phyloP scores from a whole-genome alignment of 2,329 filamentous ascomycete species.

The Trichoderma sp. region DNA sequence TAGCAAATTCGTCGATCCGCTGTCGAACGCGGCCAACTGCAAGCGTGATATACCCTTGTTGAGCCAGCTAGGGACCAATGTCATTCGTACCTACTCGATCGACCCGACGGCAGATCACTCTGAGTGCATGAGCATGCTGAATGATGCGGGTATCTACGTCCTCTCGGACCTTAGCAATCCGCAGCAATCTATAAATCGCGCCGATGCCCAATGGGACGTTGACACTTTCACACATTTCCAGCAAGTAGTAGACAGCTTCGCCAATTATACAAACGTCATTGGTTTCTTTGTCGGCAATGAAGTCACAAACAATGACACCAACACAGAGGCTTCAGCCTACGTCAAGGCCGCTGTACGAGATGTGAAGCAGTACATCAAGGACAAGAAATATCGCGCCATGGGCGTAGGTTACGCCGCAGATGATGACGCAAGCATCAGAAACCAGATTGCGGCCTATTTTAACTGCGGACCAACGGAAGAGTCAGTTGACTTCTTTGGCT shows the following conservation, averaged over 20 bases:
- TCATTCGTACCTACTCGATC: conserved; percentile 93
- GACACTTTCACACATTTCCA: conserved; percentile 81
- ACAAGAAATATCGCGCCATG: conserved; percentile 74
- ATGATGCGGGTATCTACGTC: conserved; percentile 90
- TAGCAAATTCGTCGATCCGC: conserved; percentile 75
- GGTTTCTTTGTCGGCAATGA: conserved; percentile 99
- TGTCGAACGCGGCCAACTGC: conserved; percentile 73
- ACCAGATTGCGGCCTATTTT: conserved; percentile 86
- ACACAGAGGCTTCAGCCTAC: conserved; percentile 87
- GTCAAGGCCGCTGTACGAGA: conserved; percentile 98
- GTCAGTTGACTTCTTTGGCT: conserved; percentile 96
- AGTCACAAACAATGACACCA: conserved; percentile 85
- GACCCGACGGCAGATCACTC: conserved; percentile 78
- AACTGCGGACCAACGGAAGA: conserved; percentile 73
- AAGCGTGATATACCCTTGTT: conserved; percentile 85
- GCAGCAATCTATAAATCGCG: conserved; percentile 79
- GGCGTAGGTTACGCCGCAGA: conserved; percentile 96
- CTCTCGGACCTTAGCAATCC: conserved; percentile 89
- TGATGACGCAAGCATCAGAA: conserved; percentile 81
- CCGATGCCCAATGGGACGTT: conserved; percentile 76
- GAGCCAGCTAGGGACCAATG: conserved; percentile 79
- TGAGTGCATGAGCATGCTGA: conserved; percentile 81
- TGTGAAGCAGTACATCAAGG: conserved; percentile 90
- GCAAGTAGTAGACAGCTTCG: conserved; percentile 77
- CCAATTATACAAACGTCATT: conserved; percentile 85